Evolutionary conservation across 495 filamentous ascomycete genomes (phyloP).

Genomic region (Aspergillus sparsus): DNA sequence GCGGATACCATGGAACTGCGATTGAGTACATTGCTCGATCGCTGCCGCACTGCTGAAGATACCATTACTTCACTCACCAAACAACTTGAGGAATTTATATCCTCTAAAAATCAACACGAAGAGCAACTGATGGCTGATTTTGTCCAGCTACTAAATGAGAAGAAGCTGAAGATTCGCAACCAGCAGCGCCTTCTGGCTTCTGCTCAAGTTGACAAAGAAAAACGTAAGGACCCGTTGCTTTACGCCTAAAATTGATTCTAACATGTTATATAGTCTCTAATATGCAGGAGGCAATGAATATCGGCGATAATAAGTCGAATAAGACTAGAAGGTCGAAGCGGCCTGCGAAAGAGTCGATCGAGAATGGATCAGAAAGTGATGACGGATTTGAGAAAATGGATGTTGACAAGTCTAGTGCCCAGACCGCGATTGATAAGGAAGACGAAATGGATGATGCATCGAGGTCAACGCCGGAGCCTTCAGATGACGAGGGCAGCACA

Average conservation of each 20-base stretch:
- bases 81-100: slow-evolving; percentile 65
- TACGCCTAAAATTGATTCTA: not conserved
- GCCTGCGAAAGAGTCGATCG: slow-evolving; percentile 20
- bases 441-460: slow-evolving; percentile 44
- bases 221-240: slow-evolving; percentile 29
- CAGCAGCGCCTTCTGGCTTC: slow-evolving; percentile 68
- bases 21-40: slow-evolving; percentile 48
- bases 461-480: slow-evolving; percentile 35
- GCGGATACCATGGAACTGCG: slow-evolving; percentile 45
- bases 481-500: slow-evolving; percentile 44
- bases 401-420: slow-evolving; percentile 40
- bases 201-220: slow-evolving; percentile 56
- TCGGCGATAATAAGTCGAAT: slow-evolving; percentile 12
- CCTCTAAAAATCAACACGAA: slow-evolving; percentile 68
- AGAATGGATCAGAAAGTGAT: slow-evolving; percentile 43
- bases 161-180: slow-evolving; percentile 88
- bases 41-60: slow-evolving; percentile 44
- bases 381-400: slow-evolving; percentile 63
- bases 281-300: slow-evolving; percentile 26
- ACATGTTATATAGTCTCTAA: slow-evolving; percentile 28
- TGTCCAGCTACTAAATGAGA: slow-evolving; percentile 72
- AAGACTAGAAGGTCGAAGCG: slow-evolving; percentile 48
- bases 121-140: slow-evolving; percentile 71
- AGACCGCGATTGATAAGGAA: slow-evolving; percentile 28
- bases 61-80: slow-evolving; percentile 53